Percentiles rank a stretch among this genome's conserved stretches.
Conservation (phyloP, 805 yeast species). For the Pichia nakasei region DNA sequence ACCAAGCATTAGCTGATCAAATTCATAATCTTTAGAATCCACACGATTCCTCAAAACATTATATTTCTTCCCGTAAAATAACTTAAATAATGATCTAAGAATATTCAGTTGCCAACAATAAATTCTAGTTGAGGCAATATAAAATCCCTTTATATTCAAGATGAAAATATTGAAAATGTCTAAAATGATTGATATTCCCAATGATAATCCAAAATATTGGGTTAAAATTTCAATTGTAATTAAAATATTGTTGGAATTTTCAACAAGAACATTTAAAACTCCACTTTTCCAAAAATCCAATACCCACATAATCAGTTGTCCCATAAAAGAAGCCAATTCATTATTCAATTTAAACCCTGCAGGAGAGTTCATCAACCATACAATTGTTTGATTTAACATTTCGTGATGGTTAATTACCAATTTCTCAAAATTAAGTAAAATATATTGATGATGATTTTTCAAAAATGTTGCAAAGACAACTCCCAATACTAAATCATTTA, state of each 20-base stretch:
- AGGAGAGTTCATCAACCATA: constrained; percentile 81
- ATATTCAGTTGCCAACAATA: constrained; percentile 67
- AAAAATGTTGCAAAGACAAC: constrained; percentile 44
- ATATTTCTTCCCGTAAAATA: constrained; percentile 84
- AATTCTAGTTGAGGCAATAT: constrained; percentile 68
- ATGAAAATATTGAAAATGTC: constrained; percentile 60
- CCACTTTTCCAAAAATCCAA: constrained; percentile 51
- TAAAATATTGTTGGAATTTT: constrained; percentile 12
- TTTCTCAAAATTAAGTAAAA: constrained; percentile 6
- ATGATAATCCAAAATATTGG: constrained; percentile 49
- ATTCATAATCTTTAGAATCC: constrained; percentile 74
- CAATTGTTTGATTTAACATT: constrained; percentile 33
- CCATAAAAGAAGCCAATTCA: constrained; percentile 77
- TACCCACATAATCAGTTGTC: constrained; percentile 82
- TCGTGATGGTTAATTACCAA: constrained; percentile 28
- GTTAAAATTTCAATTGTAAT: constrained; percentile 13
- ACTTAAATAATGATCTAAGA: constrained; percentile 64
- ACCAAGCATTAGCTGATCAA: constrained; percentile 83
- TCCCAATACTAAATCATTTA: constrained; percentile 78
- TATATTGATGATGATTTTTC: constrained; percentile 11
- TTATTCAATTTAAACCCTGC: constrained; percentile 89
- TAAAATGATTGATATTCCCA: constrained; percentile 53
- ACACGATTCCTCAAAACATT: constrained; percentile 78
- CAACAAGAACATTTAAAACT: constrained; percentile 12
- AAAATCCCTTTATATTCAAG: constrained; percentile 68